These are phyloP conservation scores for Skeletonema tropicum DNA, from an alignment of 108 stramenopile species.

Conservation along the genomic window DNA sequence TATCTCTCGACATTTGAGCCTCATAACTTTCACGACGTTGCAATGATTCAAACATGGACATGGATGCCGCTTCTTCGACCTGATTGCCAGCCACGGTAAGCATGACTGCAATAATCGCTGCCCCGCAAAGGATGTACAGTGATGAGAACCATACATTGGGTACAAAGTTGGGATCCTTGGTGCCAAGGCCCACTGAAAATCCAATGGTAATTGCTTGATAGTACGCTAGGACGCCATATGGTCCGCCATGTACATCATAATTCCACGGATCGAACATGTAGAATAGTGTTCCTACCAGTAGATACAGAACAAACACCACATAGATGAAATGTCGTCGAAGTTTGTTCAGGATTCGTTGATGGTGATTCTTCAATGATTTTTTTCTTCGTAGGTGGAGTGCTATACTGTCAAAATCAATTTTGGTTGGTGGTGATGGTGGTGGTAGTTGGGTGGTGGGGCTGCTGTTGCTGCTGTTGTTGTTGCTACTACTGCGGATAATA, in stretches of 20 bases:
- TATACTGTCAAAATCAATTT: background rate
- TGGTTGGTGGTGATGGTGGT: too few relatives aligned
- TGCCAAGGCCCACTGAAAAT: constrained; percentile 25
- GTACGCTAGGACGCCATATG: background rate
- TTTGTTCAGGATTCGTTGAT: background rate
- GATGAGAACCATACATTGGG: constrained; percentile 49
- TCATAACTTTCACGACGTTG: constrained; percentile 45
- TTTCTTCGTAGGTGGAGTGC: background rate
- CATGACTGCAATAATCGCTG: constrained; percentile 32
- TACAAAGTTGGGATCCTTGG: constrained; percentile 23
- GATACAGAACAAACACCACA: constrained; percentile 13
- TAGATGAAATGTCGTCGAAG: background rate
- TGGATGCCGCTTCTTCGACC: constrained; percentile 33
- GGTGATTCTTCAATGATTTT: background rate
- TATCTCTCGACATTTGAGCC: constrained; percentile 27
- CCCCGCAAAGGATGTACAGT: constrained; percentile 33
- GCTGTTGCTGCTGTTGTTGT: too few relatives aligned
- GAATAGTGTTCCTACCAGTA: constrained; percentile 21
- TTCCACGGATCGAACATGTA: constrained; percentile 16
- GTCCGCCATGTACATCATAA: constrained; percentile 1
- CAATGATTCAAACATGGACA: constrained; percentile 33
- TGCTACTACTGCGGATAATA: background rate
- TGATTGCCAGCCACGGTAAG: constrained; percentile 21
- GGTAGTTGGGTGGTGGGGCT: too few relatives aligned
- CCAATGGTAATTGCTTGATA: constrained; percentile 43